Evolutionary conservation across 108 stramenopile genomes (phyloP).

Genomic region (Stephanodiscus triporus): DNA sequence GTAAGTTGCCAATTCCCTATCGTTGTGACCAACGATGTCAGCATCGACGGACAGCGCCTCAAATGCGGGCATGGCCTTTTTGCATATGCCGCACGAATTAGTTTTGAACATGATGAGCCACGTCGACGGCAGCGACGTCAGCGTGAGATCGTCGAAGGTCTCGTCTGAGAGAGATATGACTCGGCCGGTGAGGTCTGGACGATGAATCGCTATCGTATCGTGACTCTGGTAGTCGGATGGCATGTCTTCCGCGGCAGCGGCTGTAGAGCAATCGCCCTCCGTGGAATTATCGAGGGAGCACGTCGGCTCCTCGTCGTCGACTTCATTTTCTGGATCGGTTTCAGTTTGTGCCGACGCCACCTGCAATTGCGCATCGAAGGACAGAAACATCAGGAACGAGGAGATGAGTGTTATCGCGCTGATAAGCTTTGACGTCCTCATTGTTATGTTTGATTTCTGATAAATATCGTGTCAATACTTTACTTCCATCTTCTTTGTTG

Average conservation of each 20-base stretch:
- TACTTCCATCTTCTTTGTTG: too few relatives aligned
- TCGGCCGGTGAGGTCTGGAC: conserved; percentile 22
- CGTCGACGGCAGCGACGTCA: conserved; percentile 34
- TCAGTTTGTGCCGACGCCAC: neutral
- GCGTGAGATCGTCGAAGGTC: conserved; percentile 40
- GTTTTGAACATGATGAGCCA: conserved; percentile 56
- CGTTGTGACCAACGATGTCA: conserved; percentile 13
- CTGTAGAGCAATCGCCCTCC: conserved; percentile 2
- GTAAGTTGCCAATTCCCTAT: too few relatives aligned
- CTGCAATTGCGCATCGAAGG: neutral
- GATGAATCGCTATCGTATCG: neutral
- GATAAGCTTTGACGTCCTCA: neutral
- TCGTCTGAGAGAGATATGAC: conserved; percentile 40
- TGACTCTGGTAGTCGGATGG: neutral
- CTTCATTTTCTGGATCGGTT: neutral
- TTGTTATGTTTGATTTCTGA: too few relatives aligned
- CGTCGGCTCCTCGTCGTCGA: conserved; percentile 5
- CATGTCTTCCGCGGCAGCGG: neutral
- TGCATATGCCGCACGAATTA: conserved; percentile 41
- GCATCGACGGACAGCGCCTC: conserved; percentile 29
- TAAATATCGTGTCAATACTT: too few relatives aligned
- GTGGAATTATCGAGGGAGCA: conserved; percentile 24
- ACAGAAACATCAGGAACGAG: neutral
- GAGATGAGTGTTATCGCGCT: neutral
- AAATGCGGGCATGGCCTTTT: conserved; percentile 32